phyloP scores from a whole-genome alignment of 2,329 filamentous ascomycete genomes.

The Microcyclosporella mali region DNA sequence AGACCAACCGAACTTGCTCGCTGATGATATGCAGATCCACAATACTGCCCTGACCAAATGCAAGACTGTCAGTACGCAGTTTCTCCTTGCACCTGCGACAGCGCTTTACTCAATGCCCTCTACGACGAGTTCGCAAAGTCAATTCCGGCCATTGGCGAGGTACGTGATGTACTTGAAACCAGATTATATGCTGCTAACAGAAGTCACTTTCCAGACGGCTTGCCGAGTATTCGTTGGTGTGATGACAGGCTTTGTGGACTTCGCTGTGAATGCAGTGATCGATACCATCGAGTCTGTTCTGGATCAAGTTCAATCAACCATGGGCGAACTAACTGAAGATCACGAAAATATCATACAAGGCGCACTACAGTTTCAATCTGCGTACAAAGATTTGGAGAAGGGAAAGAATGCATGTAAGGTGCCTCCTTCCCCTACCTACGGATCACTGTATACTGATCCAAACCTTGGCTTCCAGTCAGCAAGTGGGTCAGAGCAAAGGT shows the following conservation, averaged over 20 bases:
- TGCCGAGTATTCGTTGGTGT: conserved; percentile 1
- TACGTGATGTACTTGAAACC: too few species aligned
- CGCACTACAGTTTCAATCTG: not conserved
- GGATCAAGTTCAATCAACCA: not conserved
- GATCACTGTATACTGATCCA: too few species aligned
- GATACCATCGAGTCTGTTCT: conserved; percentile 1
- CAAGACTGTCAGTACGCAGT: not conserved
- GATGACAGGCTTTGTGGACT: conserved; percentile 2
- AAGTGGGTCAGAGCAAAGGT: conserved; percentile 1
- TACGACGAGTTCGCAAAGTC: not conserved
- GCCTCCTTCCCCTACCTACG: too few species aligned
- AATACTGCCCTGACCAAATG: too few species aligned
- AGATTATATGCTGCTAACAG: too few species aligned
- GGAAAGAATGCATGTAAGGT: conserved; percentile 1
- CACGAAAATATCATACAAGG: conserved; percentile 2
- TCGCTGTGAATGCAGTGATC: conserved; percentile 1
- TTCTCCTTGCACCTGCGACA: not conserved
- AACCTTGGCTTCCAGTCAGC: too few species aligned
- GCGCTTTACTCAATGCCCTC: not conserved
- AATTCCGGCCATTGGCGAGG: not conserved
- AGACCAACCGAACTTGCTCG: too few species aligned
- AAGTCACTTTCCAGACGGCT: too few species aligned
- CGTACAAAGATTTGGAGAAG: not conserved
- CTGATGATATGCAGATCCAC: too few species aligned
- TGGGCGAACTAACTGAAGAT: not conserved